These are phyloP conservation scores for Termitomyces eurrhizus DNA, from an alignment of 768 basidiomycete species.

Conservation along the genomic window DNA sequence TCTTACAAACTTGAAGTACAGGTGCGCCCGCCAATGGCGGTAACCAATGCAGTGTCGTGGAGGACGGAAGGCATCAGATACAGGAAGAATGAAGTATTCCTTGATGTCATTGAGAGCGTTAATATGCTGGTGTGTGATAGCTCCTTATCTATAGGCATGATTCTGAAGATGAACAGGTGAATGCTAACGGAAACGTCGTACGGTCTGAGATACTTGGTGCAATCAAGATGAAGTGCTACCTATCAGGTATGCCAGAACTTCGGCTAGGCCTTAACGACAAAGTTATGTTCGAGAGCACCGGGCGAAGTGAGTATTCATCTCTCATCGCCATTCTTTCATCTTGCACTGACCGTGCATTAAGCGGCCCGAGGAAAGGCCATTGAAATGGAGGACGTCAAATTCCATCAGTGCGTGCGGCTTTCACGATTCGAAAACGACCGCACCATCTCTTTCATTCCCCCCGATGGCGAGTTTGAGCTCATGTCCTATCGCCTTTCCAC, in stretches of 20 bases:
- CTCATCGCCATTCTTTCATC: not conserved
- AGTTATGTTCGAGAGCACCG: slow-evolving; percentile 98
- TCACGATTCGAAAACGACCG: slow-evolving; percentile 98
- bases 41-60: slow-evolving; percentile 99
- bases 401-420: slow-evolving; percentile 98
- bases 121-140: slow-evolving; percentile 75
- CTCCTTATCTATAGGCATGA: not conserved
- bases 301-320: slow-evolving; percentile 64
- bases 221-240: slow-evolving; percentile 99
- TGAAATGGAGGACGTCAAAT: slow-evolving; percentile 99
- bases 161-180: slow-evolving; percentile 56
- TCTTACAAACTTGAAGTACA: slow-evolving; percentile 95
- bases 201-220: slow-evolving; percentile 98
- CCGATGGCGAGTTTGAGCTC: slow-evolving; percentile 97
- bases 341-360: slow-evolving; percentile 19
- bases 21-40: slow-evolving; percentile 90
- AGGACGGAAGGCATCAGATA: slow-evolving; percentile 96
- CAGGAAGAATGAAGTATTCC: slow-evolving; percentile 98
- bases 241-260: slow-evolving; percentile 99
- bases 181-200: slow-evolving; percentile 94
- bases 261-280: slow-evolving; percentile 96
- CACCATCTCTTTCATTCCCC: slow-evolving; percentile 98
- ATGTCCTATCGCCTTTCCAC: slow-evolving; percentile 98
- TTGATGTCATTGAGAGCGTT: slow-evolving; percentile 97
- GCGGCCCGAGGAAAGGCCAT: slow-evolving; percentile 95